phyloP scores from a whole-genome alignment of 345 rosid species.

The Noccaea caerulescens region DNA sequence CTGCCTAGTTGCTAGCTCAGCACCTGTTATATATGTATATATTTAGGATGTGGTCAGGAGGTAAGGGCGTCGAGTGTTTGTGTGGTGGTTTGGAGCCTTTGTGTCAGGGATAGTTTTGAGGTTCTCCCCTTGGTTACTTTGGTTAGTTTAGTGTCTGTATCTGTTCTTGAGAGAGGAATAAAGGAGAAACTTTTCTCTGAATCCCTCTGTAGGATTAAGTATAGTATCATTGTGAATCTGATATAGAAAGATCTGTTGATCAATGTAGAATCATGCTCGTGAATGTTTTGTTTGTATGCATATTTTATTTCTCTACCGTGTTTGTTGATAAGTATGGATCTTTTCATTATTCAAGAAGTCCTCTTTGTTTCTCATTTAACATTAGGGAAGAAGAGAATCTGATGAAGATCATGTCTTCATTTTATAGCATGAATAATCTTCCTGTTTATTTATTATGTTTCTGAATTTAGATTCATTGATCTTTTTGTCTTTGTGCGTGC shows the following conservation, averaged over 20 bases:
- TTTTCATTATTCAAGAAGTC: conserved; percentile 1
- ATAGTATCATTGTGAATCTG: not conserved
- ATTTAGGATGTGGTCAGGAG: not conserved
- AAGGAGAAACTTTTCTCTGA: not conserved
- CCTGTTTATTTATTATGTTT: conserved; percentile 20
- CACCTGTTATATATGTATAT: not conserved
- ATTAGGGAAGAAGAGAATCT: no score
- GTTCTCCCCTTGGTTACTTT: not conserved
- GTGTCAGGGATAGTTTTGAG: not conserved
- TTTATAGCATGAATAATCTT: not conserved
- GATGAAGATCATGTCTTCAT: not conserved
- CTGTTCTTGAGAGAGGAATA: not conserved
- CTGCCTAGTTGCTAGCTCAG: not conserved
- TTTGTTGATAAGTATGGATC: not conserved
- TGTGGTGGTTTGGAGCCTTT: conserved; percentile 1
- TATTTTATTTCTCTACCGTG: not conserved
- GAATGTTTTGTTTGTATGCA: conserved; percentile 9
- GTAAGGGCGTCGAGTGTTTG: not conserved
- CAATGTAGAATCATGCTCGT: not conserved
- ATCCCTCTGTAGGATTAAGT: not conserved
- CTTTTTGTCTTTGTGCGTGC: conserved; percentile 46
- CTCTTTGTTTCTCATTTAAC: not conserved
- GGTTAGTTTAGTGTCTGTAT: not conserved
- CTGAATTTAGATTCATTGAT: not conserved
- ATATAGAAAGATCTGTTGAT: not conserved